Evolutionary conservation across 2,329 filamentous ascomycete genomes (phyloP).

Genomic region (Cryphonectria parasitica): DNA sequence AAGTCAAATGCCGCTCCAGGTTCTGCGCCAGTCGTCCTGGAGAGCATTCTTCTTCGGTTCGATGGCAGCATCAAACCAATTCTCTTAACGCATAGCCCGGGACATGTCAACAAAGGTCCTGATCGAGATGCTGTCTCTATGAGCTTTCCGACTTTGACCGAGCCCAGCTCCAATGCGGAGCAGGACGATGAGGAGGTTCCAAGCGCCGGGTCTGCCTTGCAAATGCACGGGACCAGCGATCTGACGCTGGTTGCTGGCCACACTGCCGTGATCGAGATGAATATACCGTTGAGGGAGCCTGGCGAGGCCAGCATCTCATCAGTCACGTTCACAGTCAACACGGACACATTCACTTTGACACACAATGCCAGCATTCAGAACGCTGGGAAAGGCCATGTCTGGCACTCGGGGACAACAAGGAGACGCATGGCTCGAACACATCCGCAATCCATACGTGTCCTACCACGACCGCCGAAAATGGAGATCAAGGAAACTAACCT

Average conservation of each 20-base stretch:
- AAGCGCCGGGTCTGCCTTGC: conserved; percentile 37
- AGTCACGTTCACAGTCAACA: conserved; percentile 65
- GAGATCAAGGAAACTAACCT: conserved; percentile 69
- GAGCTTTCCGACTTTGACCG: conserved; percentile 34
- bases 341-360: conserved; percentile 67
- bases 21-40: conserved; percentile 56
- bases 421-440: conserved; percentile 54
- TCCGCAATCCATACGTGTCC: conserved; percentile 67
- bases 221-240: conserved; percentile 58
- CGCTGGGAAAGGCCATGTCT: conserved; percentile 48
- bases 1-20: conserved; percentile 58
- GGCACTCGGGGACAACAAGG: conserved; percentile 52
- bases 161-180: conserved; percentile 34
- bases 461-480: conserved; percentile 91
- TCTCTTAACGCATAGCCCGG: conserved; percentile 49
- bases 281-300: conserved; percentile 76
- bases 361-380: conserved; percentile 63
- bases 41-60: conserved; percentile 58
- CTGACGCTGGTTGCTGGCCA: conserved; percentile 69
- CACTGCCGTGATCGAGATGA: conserved; percentile 72
- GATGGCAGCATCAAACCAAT: conserved; percentile 62
- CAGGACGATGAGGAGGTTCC: conserved; percentile 35
- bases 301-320: conserved; percentile 73
- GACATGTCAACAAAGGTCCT: no score
- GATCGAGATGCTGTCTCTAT: conserved; percentile 35